A percentile compares a stretch with the other conserved stretches of the same genome.
These are phyloP conservation scores for Xerocomus brunneocitrinus DNA, from an alignment of 768 basidiomycete genomes.

Conservation along the genomic window DNA sequence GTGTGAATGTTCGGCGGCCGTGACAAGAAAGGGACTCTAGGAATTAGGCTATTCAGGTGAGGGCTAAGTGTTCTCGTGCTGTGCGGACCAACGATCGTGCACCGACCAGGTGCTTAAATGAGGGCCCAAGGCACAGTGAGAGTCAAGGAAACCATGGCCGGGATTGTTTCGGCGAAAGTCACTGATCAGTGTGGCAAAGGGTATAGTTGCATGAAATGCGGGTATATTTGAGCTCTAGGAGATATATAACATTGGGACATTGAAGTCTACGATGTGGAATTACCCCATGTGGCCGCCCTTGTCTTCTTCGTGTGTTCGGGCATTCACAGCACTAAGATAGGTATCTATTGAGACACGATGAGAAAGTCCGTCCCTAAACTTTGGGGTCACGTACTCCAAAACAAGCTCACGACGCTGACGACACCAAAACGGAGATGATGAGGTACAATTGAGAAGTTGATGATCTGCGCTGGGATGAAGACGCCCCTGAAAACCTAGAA, in stretches of 20 bases:
- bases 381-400: constrained; percentile 62
- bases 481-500: constrained; percentile 46
- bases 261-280: neutral
- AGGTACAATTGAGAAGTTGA: constrained; percentile 78
- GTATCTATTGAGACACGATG: constrained; percentile 40
- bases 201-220: constrained; percentile 9
- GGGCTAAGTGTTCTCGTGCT: too few species aligned
- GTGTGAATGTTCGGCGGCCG: too few species aligned
- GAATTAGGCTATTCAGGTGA: too few species aligned
- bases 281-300: constrained; percentile 1
- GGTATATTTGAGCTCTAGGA: constrained; percentile 8
- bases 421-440: constrained; percentile 71
- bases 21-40: too few species aligned
- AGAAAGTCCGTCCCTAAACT: constrained; percentile 1
- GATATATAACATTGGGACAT: constrained; percentile 3
- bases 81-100: too few species aligned
- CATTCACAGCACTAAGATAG: constrained; percentile 57
- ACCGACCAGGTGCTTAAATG: too few species aligned
- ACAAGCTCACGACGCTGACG: constrained; percentile 72
- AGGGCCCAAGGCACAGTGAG: too few species aligned
- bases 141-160: too few species aligned
- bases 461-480: constrained; percentile 69
- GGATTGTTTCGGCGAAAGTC: neutral
- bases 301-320: constrained; percentile 16
- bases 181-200: neutral